Conservation (phyloP, 2,329 filamentous ascomycete genomes). For the Aspergillus calidoustus region DNA sequence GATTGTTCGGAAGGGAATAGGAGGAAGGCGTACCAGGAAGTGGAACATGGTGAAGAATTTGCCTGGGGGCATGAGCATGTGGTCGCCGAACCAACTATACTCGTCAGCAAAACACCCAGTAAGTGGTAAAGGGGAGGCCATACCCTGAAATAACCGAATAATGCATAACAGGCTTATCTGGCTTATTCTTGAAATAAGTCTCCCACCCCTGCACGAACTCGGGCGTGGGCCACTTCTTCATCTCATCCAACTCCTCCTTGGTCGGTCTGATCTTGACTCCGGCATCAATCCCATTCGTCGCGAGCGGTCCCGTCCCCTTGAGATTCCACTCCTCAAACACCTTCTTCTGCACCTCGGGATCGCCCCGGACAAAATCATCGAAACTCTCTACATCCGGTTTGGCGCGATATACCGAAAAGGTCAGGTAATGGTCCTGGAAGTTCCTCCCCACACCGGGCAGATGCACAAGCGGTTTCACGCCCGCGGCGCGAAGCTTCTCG, state of each 20-base stretch:
- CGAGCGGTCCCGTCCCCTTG: slow-evolving; percentile 76
- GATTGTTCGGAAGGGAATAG: too few species aligned
- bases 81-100: slow-evolving; percentile 50
- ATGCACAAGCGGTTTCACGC: slow-evolving; percentile 71
- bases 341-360: slow-evolving; percentile 71
- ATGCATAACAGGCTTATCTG: slow-evolving; percentile 86
- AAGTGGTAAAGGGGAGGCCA: slow-evolving; percentile 11
- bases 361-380: slow-evolving; percentile 77
- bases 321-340: slow-evolving; percentile 79
- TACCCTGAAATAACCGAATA: slow-evolving; percentile 74
- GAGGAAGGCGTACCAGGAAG: too few species aligned
- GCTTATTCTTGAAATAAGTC: slow-evolving; percentile 81
- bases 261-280: slow-evolving; percentile 78
- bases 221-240: slow-evolving; percentile 74
- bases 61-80: slow-evolving; percentile 69
- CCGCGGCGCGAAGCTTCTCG: slow-evolving; percentile 69
- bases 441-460: slow-evolving; percentile 75
- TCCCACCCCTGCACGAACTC: slow-evolving; percentile 75
- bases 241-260: slow-evolving; percentile 67
- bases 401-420: slow-evolving; percentile 71
- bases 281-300: slow-evolving; percentile 79
- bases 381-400: slow-evolving; percentile 78
- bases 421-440: slow-evolving; percentile 78
- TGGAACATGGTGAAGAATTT: slow-evolving; percentile 87
- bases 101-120: background rate